Evolutionary conservation across 2,329 filamentous ascomycete genomes (phyloP), one percentile per base, ranked within the genome.

Genomic region (Stemphylium lycopersici): DNA sequence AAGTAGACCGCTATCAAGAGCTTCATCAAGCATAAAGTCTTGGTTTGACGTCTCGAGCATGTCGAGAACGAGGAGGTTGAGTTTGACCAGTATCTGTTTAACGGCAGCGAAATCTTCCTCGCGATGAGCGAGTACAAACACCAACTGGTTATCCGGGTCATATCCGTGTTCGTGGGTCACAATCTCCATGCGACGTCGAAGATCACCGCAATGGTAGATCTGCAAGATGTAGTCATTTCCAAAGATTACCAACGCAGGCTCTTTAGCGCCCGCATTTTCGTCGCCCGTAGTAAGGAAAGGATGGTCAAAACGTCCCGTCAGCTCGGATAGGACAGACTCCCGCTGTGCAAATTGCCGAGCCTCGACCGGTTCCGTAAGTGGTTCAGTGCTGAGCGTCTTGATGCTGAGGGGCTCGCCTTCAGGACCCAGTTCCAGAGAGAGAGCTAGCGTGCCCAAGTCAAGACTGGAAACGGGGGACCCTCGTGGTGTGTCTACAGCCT

Each of bases 391-490:
- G n/a, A 18, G 6, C 22, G 22, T 24, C 22, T 24, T 24, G 22
- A 7, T 12, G n/a, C 13, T 42, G n/a, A 18, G 6, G 6, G n/a
- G 47, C n/a, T 49, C 38, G 4, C n/a, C 32, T 40, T 48, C 18
- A 5, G 18, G 13, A 13, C 69, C 62, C 12, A 65, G 65, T 6
- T 61, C 70, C 7, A 57, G 58, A 20, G 59, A n/a, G 6, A 58
- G 52, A 26, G 62, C 58, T 10, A 16, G 10, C 3, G 10, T 16
- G n/a, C 13, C 18, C n/a, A 24, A 22, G n/a, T 16, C 39, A 32
- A 15, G 24, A 12, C 24, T 29, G 11, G 24, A 42, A 31, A 10
- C 16, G 24, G 38, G 18, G 4, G 15, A 24, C 11, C n/a, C 20
- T 24, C 3, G 11, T 5, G 26, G 37, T 18, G 8, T 6, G 10